These are phyloP conservation scores for Magnusiomyces ingens DNA, from an alignment of 1,139 yeast species.

Conservation along the genomic window DNA sequence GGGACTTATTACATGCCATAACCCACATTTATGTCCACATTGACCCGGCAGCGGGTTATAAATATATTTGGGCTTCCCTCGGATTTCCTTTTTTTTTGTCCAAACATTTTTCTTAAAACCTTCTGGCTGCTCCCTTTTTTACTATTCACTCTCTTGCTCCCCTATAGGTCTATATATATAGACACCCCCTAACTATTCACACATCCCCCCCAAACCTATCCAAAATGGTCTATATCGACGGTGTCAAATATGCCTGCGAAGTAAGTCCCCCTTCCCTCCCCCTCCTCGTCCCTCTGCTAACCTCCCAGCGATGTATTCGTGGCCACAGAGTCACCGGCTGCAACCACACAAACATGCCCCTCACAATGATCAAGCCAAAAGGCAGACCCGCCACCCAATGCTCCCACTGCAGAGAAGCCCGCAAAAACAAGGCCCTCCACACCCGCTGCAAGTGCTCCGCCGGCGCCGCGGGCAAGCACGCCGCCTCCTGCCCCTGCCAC, in stretches of 20 bases:
- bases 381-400: conserved; percentile 96
- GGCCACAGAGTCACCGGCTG: conserved; percentile 96
- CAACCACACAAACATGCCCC: conserved; percentile 82
- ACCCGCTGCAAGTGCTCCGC: conserved; percentile 67
- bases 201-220: background rate
- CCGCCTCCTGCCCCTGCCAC: conserved; percentile 47
- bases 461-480: conserved; percentile 41
- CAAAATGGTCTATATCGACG: conserved; percentile 81
- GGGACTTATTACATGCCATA: too few relatives aligned
- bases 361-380: conserved; percentile 89
- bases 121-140: background rate
- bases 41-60: too few relatives aligned
- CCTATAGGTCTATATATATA: too few relatives aligned
- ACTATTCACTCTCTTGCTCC: background rate
- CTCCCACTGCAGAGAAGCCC: conserved; percentile 72
- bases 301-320: conserved; percentile 63
- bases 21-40: too few relatives aligned
- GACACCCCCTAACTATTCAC: too few relatives aligned
- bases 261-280: conserved; percentile 16
- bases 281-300: background rate
- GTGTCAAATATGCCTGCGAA: conserved; percentile 92
- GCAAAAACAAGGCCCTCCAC: conserved; percentile 65
- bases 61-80: too few relatives aligned
- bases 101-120: background rate
- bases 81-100: too few relatives aligned